Percentiles rank a stretch among this genome's conserved stretches.
Evolutionary conservation across 164 flowering plant species (phyloP).

Genomic region (Tinospora cordifolia): DNA sequence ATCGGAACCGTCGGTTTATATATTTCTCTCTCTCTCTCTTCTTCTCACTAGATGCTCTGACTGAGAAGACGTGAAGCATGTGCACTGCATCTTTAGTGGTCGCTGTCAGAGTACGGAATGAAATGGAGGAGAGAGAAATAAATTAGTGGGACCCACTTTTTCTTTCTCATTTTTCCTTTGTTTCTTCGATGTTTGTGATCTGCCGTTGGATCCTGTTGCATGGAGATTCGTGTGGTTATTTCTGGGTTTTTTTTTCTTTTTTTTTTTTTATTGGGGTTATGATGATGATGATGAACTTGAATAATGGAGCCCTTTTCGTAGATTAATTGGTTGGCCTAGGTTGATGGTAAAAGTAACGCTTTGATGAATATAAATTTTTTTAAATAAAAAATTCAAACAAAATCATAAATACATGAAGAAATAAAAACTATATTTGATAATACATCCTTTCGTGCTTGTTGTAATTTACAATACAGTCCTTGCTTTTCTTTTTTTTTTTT

Average conservation of each 20-base stretch:
- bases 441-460: neutral
- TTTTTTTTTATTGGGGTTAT: neutral
- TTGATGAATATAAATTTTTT: neutral
- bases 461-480: neutral
- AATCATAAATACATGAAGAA: neutral
- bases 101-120: conserved; percentile 52
- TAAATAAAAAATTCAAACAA: neutral
- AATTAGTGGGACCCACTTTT: neutral
- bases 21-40: too few relatives aligned
- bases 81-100: conserved; percentile 49
- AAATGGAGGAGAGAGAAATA: conserved; percentile 10
- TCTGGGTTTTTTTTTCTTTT: neutral
- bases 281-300: neutral
- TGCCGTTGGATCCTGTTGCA: neutral
- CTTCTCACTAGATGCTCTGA: conserved; percentile 7
- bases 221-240: neutral
- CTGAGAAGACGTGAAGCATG: conserved; percentile 51
- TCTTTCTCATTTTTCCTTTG: neutral
- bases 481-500: too few relatives aligned
- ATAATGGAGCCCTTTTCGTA: neutral
- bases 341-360: neutral
- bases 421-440: neutral
- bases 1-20: conserved; percentile 23
- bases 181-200: neutral
- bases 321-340: neutral